Evolutionary conservation across 139 green algal species (phyloP).

Genomic region (Raphidocelis subcapitata): DNA sequence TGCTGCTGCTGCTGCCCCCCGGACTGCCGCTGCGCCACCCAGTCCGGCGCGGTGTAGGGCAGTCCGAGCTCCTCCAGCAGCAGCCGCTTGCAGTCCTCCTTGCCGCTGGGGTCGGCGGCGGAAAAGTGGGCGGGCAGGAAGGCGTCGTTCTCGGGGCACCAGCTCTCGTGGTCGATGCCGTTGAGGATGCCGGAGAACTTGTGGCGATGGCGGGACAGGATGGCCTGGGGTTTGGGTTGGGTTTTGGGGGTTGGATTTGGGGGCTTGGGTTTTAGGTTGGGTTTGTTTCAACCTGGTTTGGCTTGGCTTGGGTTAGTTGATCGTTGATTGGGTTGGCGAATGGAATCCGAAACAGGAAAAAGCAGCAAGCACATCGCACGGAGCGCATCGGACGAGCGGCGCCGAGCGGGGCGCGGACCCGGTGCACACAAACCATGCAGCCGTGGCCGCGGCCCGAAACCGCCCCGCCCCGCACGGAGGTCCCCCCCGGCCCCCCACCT

Average conservation of each 20-base stretch:
- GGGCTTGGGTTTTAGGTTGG: too few relatives aligned
- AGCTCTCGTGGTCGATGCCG: slow-evolving; percentile 85
- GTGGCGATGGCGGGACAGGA: slow-evolving; percentile 32
- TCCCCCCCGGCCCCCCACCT: slow-evolving; percentile 21
- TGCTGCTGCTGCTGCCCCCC: background rate
- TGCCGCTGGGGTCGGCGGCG: slow-evolving; percentile 38
- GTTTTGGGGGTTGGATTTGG: slow-evolving; percentile 15
- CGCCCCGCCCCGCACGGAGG: too few relatives aligned
- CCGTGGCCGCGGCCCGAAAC: too few relatives aligned
- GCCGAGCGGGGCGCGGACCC: too few relatives aligned
- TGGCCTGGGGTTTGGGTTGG: slow-evolving; percentile 22
- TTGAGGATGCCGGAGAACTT: slow-evolving; percentile 85
- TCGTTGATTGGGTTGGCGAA: too few relatives aligned
- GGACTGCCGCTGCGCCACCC: background rate
- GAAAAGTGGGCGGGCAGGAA: slow-evolving; percentile 63
- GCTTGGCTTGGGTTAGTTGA: too few relatives aligned
- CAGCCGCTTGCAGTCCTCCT: slow-evolving; percentile 53
- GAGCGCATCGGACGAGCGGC: too few relatives aligned
- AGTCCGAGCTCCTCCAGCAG: slow-evolving; percentile 44
- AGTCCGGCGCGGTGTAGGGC: slow-evolving; percentile 12
- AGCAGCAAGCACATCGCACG: too few relatives aligned
- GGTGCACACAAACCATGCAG: too few relatives aligned
- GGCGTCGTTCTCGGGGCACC: slow-evolving; percentile 66
- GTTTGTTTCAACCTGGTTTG: too few relatives aligned
- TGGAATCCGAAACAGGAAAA: too few relatives aligned